Conservation (phyloP, 306 rosid genomes). For the Pyrus betulifolia region DNA sequence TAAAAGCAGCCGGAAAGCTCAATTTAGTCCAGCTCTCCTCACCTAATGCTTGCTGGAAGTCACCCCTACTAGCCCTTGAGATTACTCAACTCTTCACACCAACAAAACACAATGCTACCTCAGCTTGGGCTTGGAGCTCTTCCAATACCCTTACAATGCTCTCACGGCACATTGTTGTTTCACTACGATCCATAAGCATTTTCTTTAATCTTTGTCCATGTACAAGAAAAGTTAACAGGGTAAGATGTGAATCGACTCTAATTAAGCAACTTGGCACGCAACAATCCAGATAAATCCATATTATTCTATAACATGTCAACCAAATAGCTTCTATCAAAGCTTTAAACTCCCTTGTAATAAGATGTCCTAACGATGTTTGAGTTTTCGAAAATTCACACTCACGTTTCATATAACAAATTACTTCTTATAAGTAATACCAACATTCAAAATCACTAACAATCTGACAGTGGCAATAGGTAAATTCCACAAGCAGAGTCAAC, state of each 20-base stretch:
- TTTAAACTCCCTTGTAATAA: background rate
- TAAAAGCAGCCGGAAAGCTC: background rate
- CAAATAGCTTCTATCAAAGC: background rate
- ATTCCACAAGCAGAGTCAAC: background rate
- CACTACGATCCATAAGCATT: conserved; percentile 53
- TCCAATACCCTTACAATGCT: conserved; percentile 61
- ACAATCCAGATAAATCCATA: background rate
- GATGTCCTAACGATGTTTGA: background rate
- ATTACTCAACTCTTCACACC: conserved; percentile 63
- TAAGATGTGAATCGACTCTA: background rate
- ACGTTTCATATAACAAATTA: background rate
- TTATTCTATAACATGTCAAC: background rate
- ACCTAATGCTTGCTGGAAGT: background rate
- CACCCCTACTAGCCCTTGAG: background rate
- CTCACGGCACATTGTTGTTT: conserved; percentile 53
- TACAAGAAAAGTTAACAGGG: conserved; percentile 9
- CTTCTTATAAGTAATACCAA: too few relatives aligned
- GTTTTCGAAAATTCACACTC: background rate
- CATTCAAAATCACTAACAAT: background rate
- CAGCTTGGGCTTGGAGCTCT: conserved; percentile 93
- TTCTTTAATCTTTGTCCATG: conserved; percentile 59
- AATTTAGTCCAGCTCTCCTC: background rate
- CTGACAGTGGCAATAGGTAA: background rate
- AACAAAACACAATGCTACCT: conserved; percentile 86
- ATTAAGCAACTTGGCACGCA: background rate